phyloP scores from a whole-genome alignment of 306 rosid species.

The Prunus fruticosa region DNA sequence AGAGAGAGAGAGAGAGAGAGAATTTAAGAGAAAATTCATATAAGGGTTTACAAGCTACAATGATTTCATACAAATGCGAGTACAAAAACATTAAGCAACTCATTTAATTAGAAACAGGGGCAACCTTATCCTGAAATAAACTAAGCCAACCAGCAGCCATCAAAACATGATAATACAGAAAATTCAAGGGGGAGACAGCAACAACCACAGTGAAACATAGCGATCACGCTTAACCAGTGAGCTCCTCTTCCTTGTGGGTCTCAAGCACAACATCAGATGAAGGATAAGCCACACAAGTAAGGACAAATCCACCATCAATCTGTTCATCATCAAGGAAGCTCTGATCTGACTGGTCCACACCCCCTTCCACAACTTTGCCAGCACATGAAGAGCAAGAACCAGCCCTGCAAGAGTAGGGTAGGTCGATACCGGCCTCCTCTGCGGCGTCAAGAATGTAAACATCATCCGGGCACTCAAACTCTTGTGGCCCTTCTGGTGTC shows the following conservation, averaged over 20 bases:
- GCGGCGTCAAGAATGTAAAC: conserved; percentile 66
- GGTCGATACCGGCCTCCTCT: conserved; percentile 56
- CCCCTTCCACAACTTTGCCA: conserved; percentile 49
- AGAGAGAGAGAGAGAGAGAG: not conserved
- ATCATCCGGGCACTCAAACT: conserved; percentile 54
- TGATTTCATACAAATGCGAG: too few relatives aligned
- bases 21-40: not conserved
- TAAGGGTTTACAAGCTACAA: not conserved
- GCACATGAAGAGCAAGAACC: conserved; percentile 88
- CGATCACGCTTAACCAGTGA: conserved; percentile 31
- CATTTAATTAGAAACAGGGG: too few relatives aligned
- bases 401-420: conserved; percentile 87
- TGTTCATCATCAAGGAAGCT: conserved; percentile 86
- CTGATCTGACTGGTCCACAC: conserved; percentile 60
- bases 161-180: not conserved
- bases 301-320: conserved; percentile 37
- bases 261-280: conserved; percentile 43
- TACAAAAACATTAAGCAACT: too few relatives aligned
- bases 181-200: not conserved
- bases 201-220: not conserved
- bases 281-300: conserved; percentile 81
- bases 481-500: conserved; percentile 59
- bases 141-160: not conserved
- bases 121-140: too few relatives aligned
- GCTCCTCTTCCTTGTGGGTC: conserved; percentile 92